A percentile compares a stretch with the other conserved stretches of the same genome.
These are phyloP conservation scores for Geotrichum carabidarum DNA, from an alignment of 1,139 yeast species.

Conservation along the genomic window DNA sequence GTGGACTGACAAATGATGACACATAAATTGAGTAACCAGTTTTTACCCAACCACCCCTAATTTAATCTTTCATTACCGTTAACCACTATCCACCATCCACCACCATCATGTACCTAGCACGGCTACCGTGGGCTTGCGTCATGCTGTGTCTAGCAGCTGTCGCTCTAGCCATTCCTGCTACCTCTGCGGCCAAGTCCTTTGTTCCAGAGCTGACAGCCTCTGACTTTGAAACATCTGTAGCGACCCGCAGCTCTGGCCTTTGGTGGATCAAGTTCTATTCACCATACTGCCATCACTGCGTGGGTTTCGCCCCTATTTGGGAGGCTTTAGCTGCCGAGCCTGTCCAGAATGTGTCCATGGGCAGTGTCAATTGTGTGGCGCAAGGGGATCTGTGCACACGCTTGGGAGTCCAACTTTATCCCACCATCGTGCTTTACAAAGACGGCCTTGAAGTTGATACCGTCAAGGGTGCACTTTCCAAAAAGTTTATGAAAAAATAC, in stretches of 20 bases:
- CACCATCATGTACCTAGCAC: too few species aligned
- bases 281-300: constrained; percentile 42
- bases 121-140: too few species aligned
- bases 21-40: too few species aligned
- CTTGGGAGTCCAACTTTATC: constrained; percentile 33
- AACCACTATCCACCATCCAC: too few species aligned
- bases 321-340: constrained; percentile 28
- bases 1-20: too few species aligned
- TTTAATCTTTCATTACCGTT: too few species aligned
- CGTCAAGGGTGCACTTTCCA: constrained; percentile 5
- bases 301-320: constrained; percentile 40
- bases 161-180: too few species aligned
- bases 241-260: constrained; percentile 24
- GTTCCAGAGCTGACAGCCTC: too few species aligned
- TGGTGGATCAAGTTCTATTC: constrained; percentile 43
- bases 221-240: too few species aligned
- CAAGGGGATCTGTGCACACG: constrained; percentile 40
- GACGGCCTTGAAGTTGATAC: constrained; percentile 34
- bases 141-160: too few species aligned
- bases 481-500: constrained; percentile 3
- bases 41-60: too few species aligned
- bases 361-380: constrained; percentile 39
- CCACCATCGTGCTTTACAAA: constrained; percentile 35
- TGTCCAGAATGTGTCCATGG: constrained; percentile 32
- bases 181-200: too few species aligned